A percentile compares a stretch with the other conserved stretches of the same genome.
Conservation (phyloP, 352 stramenopile species). For the Globisporangium polare region DNA sequence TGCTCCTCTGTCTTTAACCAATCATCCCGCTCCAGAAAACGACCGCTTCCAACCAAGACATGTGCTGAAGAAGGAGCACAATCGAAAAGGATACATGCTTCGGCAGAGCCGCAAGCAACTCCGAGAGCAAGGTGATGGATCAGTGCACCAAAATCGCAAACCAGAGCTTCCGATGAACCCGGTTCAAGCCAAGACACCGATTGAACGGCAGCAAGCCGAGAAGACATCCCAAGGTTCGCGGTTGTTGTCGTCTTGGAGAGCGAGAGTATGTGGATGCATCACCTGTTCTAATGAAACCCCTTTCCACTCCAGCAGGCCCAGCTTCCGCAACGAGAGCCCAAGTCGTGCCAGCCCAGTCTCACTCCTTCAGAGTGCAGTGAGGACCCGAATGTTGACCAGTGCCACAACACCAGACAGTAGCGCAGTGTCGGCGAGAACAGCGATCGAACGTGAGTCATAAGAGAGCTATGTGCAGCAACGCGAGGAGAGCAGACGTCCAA, state of each 20-base stretch:
- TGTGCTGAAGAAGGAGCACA: constrained; percentile 53
- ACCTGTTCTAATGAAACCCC: neutral
- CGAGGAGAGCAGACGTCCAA: neutral
- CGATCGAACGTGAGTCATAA: too few species aligned
- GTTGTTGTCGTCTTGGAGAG: too few species aligned
- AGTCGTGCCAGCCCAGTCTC: neutral
- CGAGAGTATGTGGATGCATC: neutral
- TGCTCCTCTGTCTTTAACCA: neutral
- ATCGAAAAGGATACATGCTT: constrained; percentile 65
- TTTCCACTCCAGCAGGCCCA: neutral
- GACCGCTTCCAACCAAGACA: neutral
- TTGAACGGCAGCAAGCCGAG: neutral
- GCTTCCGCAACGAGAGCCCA: neutral
- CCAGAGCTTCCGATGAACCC: neutral
- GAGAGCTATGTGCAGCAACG: too few species aligned
- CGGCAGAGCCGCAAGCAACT: constrained; percentile 52
- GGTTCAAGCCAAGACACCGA: neutral
- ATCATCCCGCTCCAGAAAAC: constrained; percentile 1
- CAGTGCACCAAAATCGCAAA: neutral
- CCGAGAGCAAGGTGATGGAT: constrained; percentile 18
- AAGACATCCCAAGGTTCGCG: neutral
- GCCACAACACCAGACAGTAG: too few species aligned
- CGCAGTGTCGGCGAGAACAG: too few species aligned
- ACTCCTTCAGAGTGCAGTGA: neutral
- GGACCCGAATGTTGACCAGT: too few species aligned